Conservation (phyloP, 768 basidiomycete species). For the Xerocomellus chrysenteron region DNA sequence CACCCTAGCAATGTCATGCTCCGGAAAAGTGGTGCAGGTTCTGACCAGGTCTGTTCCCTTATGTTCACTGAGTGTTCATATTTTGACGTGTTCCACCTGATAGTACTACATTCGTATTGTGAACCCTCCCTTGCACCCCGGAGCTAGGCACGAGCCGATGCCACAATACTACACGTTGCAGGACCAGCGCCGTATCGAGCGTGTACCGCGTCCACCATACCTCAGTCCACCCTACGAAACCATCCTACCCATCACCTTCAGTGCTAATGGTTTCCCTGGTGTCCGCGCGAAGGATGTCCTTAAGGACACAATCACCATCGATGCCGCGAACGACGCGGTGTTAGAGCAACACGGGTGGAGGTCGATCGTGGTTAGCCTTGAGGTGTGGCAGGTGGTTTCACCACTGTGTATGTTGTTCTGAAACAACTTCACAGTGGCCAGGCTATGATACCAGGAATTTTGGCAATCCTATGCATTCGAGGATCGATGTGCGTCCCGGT, state of each 20-base stretch:
- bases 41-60: conserved; percentile 2
- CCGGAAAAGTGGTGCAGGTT: neutral
- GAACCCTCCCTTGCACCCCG: conserved; percentile 24
- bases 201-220: conserved; percentile 17
- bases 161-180: conserved; percentile 14
- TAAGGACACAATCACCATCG: conserved; percentile 8
- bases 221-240: conserved; percentile 14
- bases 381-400: conserved; percentile 10
- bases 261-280: conserved; percentile 18
- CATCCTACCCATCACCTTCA: conserved; percentile 20
- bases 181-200: conserved; percentile 19
- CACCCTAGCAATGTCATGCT: neutral
- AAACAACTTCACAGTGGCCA: conserved; percentile 20
- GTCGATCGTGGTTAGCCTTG: conserved; percentile 16
- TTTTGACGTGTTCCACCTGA: neutral
- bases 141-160: conserved; percentile 11
- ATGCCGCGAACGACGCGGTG: conserved; percentile 16
- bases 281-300: conserved; percentile 18
- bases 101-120: conserved; percentile 12
- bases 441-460: conserved; percentile 10
- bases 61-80: neutral
- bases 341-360: conserved; percentile 22
- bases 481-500: conserved; percentile 10
- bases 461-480: conserved; percentile 9
- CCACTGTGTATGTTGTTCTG: neutral